Base-by-base conservation (phyloP, 1,284 basidiomycete genomes). In the Pisolithus thermaeus region DNA sequence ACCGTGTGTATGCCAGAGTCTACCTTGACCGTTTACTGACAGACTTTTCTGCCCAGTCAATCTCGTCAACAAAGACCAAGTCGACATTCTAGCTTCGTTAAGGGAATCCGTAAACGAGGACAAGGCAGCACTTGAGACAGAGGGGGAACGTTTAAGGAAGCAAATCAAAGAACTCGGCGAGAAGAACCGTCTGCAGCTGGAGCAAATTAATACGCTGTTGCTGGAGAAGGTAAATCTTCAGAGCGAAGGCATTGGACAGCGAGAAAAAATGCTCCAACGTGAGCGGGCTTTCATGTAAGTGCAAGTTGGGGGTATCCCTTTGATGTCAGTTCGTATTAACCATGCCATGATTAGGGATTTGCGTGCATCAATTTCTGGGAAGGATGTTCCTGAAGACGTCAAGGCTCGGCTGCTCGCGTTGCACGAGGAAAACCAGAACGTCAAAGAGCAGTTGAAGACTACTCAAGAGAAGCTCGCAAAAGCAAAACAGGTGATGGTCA, bases 201-300 rank as follows among this genome's bases (percentile, higher is more conserved):
- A 95, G 70, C 92, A 96, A 67, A 83, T 94, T 64, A 93, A 94
- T 59, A 78, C 70, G 5, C 75, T 97, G 36, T 72, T 98, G 2
- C 74, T 96, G 51, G 95, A 97, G 67, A 97, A 97, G 73, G 87
- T 97, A 52, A 90, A 81, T 59, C 70, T 97, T 44, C 95, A 97
- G 68, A 86, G 83, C 58, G 89, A 92, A 45, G 84, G 89, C 23
- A 91, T 95, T 58, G 84, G 84, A 28, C 88, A 92, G 61, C 76
- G 91, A 53, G 92, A 95, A 64, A 81, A 75, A 65, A 83, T 90
- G 78, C 72, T 96, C 36, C 84, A 88, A 61, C 79, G 90, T 48
- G 89, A 92, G 63, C 79, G 85, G 47, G 85, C 87, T 57, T 83
- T 90, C 61, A 84, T 85, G 87, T 88, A 64, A 53, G 80, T 66